Conservation (phyloP, 2,329 filamentous ascomycete genomes). For the Fusarium sp. region DNA sequence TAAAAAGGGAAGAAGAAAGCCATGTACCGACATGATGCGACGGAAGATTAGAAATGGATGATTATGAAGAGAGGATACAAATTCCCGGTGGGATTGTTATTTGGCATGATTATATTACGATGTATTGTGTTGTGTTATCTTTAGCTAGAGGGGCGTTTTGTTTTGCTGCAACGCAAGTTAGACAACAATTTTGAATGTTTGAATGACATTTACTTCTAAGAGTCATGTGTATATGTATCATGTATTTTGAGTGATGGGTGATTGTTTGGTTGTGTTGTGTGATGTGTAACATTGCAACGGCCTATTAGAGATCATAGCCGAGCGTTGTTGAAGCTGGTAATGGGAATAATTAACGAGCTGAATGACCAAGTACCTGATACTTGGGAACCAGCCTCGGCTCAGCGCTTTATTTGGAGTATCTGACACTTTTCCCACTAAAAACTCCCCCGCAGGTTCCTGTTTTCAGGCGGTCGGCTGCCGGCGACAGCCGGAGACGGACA, state of each 20-base stretch:
- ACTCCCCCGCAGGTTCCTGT: conserved; percentile 4
- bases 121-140: conserved; percentile 45
- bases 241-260: background rate
- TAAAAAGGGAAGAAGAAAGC: conserved; percentile 10
- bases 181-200: conserved; percentile 42
- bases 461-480: conserved; percentile 43
- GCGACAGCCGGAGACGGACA: conserved; percentile 43
- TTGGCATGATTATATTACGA: conserved; percentile 48
- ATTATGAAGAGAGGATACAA: conserved; percentile 46
- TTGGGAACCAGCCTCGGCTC: background rate
- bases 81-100: conserved; percentile 40
- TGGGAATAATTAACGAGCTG: conserved; percentile 28
- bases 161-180: conserved; percentile 34
- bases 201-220: conserved; percentile 25
- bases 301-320: no score
- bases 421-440: background rate
- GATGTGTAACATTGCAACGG: conserved; percentile 7
- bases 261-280: background rate
- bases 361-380: background rate
- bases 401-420: background rate
- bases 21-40: conserved; percentile 35
- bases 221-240: no score
- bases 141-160: conserved; percentile 47
- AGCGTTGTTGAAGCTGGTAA: conserved; percentile 1
- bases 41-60: conserved; percentile 38